Evolutionary conservation across 768 basidiomycete species (phyloP), one percentile per base, ranked within the genome.

Genomic region (Serendipita sp.): DNA sequence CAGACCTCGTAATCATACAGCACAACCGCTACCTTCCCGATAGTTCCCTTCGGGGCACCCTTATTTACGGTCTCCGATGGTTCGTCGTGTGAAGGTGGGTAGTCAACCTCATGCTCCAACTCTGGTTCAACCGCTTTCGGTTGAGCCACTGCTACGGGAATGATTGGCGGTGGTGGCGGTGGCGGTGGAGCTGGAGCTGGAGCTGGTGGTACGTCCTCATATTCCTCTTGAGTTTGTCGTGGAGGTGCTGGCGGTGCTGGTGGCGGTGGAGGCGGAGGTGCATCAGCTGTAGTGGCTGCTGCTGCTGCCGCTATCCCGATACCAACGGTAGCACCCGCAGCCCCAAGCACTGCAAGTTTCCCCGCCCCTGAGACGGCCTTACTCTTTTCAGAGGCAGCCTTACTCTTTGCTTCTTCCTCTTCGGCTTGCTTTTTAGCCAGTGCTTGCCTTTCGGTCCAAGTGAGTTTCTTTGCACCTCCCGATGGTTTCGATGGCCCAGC

Each of bases 401-500:
- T 83, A 70, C 88, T 90, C 53, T 75, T 76, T 7, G 78, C 76
- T 66, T 85, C 85, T 65, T 92, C 93, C 68, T 89, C 91, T 68
- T 86, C 89, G 15, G 80, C 78, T 69, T 91, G 88, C 71, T 86
- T 86, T 78, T 93, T 94, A 0, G 92, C 87, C n/a, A 86, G 76
- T 0, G 89, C 92, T 71, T 97, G 94, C 24, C 94, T 80, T 73
- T 98, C 89, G 65, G 82, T 88, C 95, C 95, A 98, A 0, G 94
- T 95, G 67, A 95, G 73, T 73, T 92, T 94, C 77, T 89, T 89
- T 0, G 77, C 65, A 0, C 79, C 82, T 24, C 76, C 76, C 0
- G 32, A 45, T 24, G 65, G 66, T 24, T n/a, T 60, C 58, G 38
- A 63, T 3, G 15, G 51, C 35, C 45, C 65, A 37, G 34, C 64